These are phyloP conservation scores for Opeltia flavorubescens DNA, from an alignment of 495 filamentous ascomycete species.

Conservation along the genomic window DNA sequence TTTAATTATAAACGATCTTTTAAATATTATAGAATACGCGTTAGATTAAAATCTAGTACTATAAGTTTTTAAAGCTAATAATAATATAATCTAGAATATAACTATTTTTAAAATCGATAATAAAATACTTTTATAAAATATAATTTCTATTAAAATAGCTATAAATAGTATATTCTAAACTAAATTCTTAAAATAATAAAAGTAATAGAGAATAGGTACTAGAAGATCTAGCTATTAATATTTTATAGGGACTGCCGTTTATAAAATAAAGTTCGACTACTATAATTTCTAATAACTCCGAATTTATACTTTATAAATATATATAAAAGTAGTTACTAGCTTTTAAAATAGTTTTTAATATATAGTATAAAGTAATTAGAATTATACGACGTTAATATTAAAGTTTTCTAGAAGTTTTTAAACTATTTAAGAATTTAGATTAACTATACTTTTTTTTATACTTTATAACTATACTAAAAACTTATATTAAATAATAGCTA, in stretches of 20 bases:
- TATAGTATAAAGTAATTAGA: neutral
- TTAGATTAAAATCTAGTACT: no score
- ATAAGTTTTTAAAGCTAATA: no score
- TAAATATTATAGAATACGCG: no score
- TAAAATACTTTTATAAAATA: no score
- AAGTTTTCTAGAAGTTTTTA: neutral
- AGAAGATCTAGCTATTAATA: neutral
- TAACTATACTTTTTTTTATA: neutral
- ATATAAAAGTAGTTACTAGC: neutral
- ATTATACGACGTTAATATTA: neutral
- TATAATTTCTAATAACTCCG: neutral
- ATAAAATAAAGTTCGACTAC: neutral
- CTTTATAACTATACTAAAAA: neutral
- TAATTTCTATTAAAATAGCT: no score
- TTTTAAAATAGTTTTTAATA: neutral
- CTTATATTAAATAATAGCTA: neutral
- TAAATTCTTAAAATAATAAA: neutral
- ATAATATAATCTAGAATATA: no score
- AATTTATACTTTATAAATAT: neutral
- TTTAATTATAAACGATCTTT: no score
- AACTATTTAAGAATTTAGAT: neutral
- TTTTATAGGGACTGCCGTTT: neutral
- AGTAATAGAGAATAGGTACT: neutral
- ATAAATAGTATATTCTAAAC: no score
- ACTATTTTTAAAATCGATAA: no score